Conservation (phyloP, 2,329 filamentous ascomycete species). For the Elsinoe perseae region DNA sequence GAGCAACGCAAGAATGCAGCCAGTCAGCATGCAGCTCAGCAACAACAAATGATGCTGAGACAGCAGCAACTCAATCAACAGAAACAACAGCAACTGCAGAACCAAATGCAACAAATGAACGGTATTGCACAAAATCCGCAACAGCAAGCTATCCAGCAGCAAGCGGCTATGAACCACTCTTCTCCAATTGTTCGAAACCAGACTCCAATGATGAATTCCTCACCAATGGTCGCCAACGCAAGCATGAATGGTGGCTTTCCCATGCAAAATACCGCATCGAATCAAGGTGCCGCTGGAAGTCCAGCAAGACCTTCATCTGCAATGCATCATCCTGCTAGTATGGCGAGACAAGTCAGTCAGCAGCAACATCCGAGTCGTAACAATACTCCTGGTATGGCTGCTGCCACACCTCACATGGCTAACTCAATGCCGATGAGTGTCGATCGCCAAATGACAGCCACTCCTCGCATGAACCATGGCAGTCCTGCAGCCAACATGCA, state of each 20-base stretch:
- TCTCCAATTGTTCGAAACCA: constrained; percentile 52
- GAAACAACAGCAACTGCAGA: constrained; percentile 33
- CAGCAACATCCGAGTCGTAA: constrained; percentile 30
- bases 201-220: constrained; percentile 40
- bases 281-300: constrained; percentile 56
- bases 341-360: constrained; percentile 34
- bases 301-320: constrained; percentile 61
- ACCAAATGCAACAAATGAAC: constrained; percentile 39
- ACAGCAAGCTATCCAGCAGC: constrained; percentile 43
- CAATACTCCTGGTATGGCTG: constrained; percentile 33
- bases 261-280: constrained; percentile 55
- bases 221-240: constrained; percentile 33
- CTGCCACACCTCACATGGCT: constrained; percentile 32
- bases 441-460: constrained; percentile 31
- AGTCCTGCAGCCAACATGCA: constrained; percentile 28
- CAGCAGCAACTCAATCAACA: constrained; percentile 30
- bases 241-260: constrained; percentile 35
- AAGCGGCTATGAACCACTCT: constrained; percentile 44
- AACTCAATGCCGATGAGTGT: constrained; percentile 24
- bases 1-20: constrained; percentile 26
- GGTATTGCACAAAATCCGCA: constrained; percentile 20
- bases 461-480: constrained; percentile 30
- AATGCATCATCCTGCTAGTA: constrained; percentile 32
- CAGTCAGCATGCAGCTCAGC: constrained; percentile 34
- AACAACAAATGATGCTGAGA: constrained; percentile 36